A percentile compares a stretch with the other conserved stretches of the same genome.
Evolutionary conservation across 2,329 filamentous ascomycete species (phyloP).

Genomic region (Alternaria novae-zelandiae): DNA sequence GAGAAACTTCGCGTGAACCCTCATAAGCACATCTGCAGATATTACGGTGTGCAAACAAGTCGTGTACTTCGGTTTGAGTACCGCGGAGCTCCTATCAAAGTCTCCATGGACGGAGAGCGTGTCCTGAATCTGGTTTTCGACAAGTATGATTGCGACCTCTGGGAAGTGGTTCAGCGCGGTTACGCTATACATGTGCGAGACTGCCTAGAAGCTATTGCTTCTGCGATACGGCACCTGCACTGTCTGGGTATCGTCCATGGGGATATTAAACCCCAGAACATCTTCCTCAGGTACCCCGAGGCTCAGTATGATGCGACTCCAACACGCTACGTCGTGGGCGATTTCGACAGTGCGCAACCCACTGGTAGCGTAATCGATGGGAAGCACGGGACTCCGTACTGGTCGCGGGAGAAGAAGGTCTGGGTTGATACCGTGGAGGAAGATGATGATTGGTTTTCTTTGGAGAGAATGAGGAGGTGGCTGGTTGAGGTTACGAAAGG

Average conservation of each 20-base stretch:
- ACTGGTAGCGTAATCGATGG: background rate
- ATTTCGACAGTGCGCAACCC: conserved; percentile 4
- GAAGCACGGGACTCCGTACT: background rate
- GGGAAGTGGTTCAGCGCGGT: background rate
- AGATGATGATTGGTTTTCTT: conserved; percentile 7
- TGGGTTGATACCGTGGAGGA: background rate
- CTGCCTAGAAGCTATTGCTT: background rate
- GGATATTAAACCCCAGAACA: background rate
- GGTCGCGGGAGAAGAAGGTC: background rate
- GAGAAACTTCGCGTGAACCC: background rate
- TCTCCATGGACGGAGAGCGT: background rate
- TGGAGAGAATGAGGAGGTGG: conserved; percentile 1
- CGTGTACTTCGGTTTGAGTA: background rate
- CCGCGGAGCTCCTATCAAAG: background rate
- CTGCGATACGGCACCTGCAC: background rate
- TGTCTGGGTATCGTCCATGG: background rate
- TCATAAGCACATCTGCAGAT: background rate
- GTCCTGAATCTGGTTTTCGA: background rate
- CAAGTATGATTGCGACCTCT: background rate
- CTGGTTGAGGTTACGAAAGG: background rate
- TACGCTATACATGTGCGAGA: background rate
- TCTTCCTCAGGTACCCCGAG: background rate
- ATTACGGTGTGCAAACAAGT: background rate
- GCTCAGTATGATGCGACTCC: background rate
- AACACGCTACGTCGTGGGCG: background rate